These are phyloP conservation scores for Cryptococcus jaspeensis DNA, from an alignment of 1,284 basidiomycete species.

Conservation along the genomic window DNA sequence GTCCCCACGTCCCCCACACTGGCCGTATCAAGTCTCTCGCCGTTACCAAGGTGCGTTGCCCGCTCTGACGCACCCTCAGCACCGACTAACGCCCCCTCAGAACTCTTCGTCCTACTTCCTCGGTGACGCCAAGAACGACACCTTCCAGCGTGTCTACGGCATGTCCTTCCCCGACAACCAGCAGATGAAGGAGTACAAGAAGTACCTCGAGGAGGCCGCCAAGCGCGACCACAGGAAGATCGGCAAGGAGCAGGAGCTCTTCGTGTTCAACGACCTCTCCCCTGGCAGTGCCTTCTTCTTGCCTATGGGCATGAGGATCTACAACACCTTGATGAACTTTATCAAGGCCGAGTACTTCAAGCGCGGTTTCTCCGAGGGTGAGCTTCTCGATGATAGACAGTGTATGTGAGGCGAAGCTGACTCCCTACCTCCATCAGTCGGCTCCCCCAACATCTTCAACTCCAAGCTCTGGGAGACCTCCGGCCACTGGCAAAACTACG, in stretches of 20 bases:
- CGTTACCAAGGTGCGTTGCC: constrained; percentile 74
- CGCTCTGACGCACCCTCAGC: neutral
- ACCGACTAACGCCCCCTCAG: constrained; percentile 50
- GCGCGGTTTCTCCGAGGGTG: constrained; percentile 55
- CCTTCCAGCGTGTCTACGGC: constrained; percentile 94
- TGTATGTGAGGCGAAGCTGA: constrained; percentile 1
- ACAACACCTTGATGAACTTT: constrained; percentile 88
- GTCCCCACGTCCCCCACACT: constrained; percentile 96
- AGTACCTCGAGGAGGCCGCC: constrained; percentile 92
- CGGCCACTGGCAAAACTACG: constrained; percentile 97
- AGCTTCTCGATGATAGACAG: neutral
- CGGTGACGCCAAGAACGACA: constrained; percentile 90
- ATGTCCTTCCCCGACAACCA: constrained; percentile 99
- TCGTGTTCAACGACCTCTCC: constrained; percentile 96
- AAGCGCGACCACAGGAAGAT: constrained; percentile 97
- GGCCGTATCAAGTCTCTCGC: constrained; percentile 96
- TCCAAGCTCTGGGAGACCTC: constrained; percentile 97
- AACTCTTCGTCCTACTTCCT: constrained; percentile 99
- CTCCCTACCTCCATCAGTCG: constrained; percentile 59
- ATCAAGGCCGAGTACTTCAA: constrained; percentile 63
- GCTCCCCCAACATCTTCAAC: constrained; percentile 98
- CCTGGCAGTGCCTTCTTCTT: constrained; percentile 97
- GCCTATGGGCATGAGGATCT: constrained; percentile 94
- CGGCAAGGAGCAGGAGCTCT: constrained; percentile 94
- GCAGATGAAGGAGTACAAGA: constrained; percentile 93